Evolutionary conservation across 2,329 filamentous ascomycete genomes (phyloP), one percentile per base, ranked within the genome.

Genomic region (Penicillium griseofulvum): DNA sequence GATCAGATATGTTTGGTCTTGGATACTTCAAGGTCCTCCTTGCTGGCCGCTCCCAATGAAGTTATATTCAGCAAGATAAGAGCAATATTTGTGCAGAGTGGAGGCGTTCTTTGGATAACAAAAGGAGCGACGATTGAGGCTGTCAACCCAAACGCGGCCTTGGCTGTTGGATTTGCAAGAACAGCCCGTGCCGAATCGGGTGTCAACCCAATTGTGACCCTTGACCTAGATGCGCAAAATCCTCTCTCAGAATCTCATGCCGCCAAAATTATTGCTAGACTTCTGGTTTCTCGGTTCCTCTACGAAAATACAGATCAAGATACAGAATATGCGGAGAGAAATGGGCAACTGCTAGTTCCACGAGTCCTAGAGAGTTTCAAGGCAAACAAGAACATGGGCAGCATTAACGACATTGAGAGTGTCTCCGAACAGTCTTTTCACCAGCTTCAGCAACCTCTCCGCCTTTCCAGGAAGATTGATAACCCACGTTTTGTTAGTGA

Each of bases 151-250:
- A 52, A 58, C 11, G 58, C 52, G 6, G 60, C 52, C 3, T 46
- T 69, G 7, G 53, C 55, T 6, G 43, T 56, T 17, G 67, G 67
- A 9, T 64, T 69, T 43, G 57, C 65, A 49, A 54, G 66, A 38
- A 67, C 66, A 12, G 65, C 67, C 3, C 65, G 67, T 8, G 62
- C 65, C 3, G 66, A 69, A 45, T 63, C 64, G 2, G 66, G 60
- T 1, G 58, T 61, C 3, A 50, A 53, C 1, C 52, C 54, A 4
- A 67, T 69, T 4, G 31, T 69, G 2, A 68, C 61, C 8, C 57
- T 69, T 9, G 64, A 69, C 12, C 26, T 69, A 5, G 64, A 65
- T 34, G 53, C 39, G 4, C 24, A 49, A 12, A 45, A 51, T 10
- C 33, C 54, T 6, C 38, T 65, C 4, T 38, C 48, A 6, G 45